These are phyloP conservation scores for Asterionellopsis glacialis DNA, from an alignment of 108 stramenopile genomes.

Conservation along the genomic window DNA sequence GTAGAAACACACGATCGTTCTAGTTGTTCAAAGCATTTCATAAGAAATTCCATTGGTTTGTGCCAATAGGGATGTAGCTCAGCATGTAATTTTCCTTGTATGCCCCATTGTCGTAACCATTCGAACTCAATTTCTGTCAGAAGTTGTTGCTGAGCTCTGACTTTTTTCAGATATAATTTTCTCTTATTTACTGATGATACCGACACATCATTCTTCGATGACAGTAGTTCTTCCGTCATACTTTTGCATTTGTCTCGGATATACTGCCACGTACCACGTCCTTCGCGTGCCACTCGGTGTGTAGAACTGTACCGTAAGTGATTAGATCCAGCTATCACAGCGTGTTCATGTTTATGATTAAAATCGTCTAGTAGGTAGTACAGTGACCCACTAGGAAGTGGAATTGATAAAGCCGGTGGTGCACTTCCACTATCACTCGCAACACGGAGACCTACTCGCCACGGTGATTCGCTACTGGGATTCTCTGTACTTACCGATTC, in stretches of 20 bases:
- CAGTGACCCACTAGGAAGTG: conserved; percentile 52
- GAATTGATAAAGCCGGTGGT: conserved; percentile 7
- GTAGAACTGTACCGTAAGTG: conserved; percentile 51
- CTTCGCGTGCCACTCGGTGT: conserved; percentile 58
- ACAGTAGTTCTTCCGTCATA: conserved; percentile 1
- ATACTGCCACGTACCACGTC: conserved; percentile 43
- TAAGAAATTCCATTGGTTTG: conserved; percentile 26
- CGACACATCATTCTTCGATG: neutral
- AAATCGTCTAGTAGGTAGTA: conserved; percentile 90
- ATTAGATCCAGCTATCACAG: conserved; percentile 55
- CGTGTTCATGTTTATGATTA: conserved; percentile 83
- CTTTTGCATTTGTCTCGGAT: conserved; percentile 35
- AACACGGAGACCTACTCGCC: conserved; percentile 70
- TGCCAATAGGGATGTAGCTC: conserved; percentile 51
- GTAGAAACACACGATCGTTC: conserved; percentile 6
- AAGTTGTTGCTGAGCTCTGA: conserved; percentile 37
- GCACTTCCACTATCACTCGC: neutral
- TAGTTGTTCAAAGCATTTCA: conserved; percentile 8
- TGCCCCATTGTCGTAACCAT: conserved; percentile 77
- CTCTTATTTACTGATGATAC: neutral
- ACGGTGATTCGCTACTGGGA: conserved; percentile 33
- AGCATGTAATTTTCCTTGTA: conserved; percentile 66
- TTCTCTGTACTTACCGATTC: too few relatives aligned
- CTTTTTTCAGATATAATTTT: conserved; percentile 10
- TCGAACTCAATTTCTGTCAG: conserved; percentile 78